Conservation (phyloP, 768 basidiomycete species). For the Russula griseocarnosa region DNA sequence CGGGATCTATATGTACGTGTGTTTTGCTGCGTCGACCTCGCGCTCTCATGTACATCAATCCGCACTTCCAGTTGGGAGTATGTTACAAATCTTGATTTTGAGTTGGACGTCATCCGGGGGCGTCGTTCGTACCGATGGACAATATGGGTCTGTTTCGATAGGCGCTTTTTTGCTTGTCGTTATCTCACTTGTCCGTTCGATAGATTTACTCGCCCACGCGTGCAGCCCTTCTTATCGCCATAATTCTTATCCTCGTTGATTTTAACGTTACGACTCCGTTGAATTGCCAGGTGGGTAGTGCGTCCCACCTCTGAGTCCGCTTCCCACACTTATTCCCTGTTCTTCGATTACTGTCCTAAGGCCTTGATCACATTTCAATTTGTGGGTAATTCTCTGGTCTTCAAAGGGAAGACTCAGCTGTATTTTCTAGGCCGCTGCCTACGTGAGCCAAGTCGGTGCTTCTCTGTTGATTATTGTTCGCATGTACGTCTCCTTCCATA, state of each 20-base stretch:
- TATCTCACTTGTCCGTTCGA: not conserved
- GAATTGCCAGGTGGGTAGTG: not conserved
- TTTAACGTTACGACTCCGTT: not conserved
- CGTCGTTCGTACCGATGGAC: constrained; percentile 14
- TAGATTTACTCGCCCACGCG: constrained; percentile 5
- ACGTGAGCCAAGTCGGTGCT: not conserved
- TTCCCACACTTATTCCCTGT: not conserved
- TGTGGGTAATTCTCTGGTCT: not conserved
- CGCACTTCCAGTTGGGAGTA: not conserved
- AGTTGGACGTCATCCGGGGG: not conserved
- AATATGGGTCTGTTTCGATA: constrained; percentile 4
- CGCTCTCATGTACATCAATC: not conserved
- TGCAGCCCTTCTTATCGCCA: not conserved
- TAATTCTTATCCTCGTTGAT: not conserved
- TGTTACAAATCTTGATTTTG: not conserved
- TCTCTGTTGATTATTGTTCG: not conserved
- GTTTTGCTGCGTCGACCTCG: no score
- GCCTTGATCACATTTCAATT: not conserved
- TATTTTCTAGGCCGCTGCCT: not conserved
- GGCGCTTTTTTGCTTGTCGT: not conserved
- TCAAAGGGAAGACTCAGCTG: not conserved
- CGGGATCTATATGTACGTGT: constrained; percentile 5
- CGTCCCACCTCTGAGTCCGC: not conserved
- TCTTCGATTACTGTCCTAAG: not conserved
- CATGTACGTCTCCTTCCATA: not conserved